These are phyloP conservation scores for Serendipita sp. DNA, from an alignment of 768 basidiomycete genomes.

Conservation along the genomic window DNA sequence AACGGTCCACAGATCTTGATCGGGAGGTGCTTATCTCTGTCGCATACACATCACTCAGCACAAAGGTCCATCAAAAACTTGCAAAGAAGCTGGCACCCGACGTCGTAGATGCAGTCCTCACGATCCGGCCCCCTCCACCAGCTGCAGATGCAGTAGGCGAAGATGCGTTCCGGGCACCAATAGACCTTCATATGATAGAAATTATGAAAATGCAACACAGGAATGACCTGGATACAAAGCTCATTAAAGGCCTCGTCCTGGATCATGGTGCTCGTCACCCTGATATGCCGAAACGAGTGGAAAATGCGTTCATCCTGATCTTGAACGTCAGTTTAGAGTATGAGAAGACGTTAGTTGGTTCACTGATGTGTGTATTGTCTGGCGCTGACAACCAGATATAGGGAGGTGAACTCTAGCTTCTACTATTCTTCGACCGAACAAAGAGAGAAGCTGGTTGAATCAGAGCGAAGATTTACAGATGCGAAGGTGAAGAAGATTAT, in stretches of 20 bases:
- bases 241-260: conserved; percentile 86
- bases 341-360: conserved; percentile 81
- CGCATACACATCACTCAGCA: conserved; percentile 88
- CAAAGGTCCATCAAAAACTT: conserved; percentile 70
- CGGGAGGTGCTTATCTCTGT: conserved; percentile 85
- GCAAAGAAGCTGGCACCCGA: conserved; percentile 81
- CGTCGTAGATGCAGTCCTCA: conserved; percentile 87
- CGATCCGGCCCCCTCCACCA: conserved; percentile 62
- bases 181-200: conserved; percentile 98
- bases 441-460: conserved; percentile 96
- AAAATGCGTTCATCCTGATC: conserved; percentile 89
- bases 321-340: conserved; percentile 97
- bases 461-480: conserved; percentile 87
- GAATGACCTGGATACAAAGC: conserved; percentile 90
- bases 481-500: conserved; percentile 91
- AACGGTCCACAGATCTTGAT: conserved; percentile 60
- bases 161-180: conserved; percentile 70
- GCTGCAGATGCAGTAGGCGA: conserved; percentile 32
- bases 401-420: conserved; percentile 98
- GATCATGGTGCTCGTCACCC: conserved; percentile 97
- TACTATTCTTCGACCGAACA: conserved; percentile 98
- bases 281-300: conserved; percentile 97
- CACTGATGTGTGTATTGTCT: background rate
- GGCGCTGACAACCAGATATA: conserved; percentile 21
- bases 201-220: conserved; percentile 99